These are phyloP conservation scores for Aspergillus melleus DNA, from an alignment of 2,329 filamentous ascomycete species.

Conservation along the genomic window DNA sequence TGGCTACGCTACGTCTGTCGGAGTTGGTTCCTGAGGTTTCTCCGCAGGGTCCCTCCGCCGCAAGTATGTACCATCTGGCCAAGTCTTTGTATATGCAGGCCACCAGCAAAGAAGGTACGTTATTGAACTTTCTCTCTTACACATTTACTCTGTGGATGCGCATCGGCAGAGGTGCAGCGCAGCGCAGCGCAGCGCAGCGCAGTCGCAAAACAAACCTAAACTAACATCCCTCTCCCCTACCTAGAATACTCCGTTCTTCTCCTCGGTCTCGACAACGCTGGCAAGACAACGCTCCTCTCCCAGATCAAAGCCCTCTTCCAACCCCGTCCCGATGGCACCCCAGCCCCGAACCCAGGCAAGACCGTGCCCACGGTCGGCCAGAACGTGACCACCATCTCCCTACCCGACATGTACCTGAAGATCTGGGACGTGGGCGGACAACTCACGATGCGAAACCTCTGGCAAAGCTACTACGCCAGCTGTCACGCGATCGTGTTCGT, in stretches of 20 bases:
- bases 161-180: too few species aligned
- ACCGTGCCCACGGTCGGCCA: slow-evolving; percentile 97
- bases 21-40: slow-evolving; percentile 17
- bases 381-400: slow-evolving; percentile 87
- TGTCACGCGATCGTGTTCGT: slow-evolving; percentile 98
- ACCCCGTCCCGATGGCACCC: slow-evolving; percentile 39
- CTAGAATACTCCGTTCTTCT: slow-evolving; percentile 95
- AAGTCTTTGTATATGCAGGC: slow-evolving; percentile 94
- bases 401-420: slow-evolving; percentile 95
- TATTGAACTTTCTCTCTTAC: background rate
- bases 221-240: background rate
- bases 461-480: slow-evolving; percentile 92
- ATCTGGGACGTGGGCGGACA: slow-evolving; percentile 98
- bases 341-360: slow-evolving; percentile 65
- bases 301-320: slow-evolving; percentile 88
- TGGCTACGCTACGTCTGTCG: slow-evolving; percentile 5
- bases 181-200: background rate
- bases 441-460: slow-evolving; percentile 80
- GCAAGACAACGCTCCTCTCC: slow-evolving; percentile 96
- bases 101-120: slow-evolving; percentile 89
- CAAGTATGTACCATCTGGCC: slow-evolving; percentile 86
- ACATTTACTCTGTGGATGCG: background rate
- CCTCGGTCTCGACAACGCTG: slow-evolving; percentile 95
- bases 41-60: slow-evolving; percentile 20
- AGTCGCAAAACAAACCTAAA: background rate